Evolutionary conservation across 1,139 yeast genomes (phyloP).

Genomic region (Taiozyma sp.): DNA sequence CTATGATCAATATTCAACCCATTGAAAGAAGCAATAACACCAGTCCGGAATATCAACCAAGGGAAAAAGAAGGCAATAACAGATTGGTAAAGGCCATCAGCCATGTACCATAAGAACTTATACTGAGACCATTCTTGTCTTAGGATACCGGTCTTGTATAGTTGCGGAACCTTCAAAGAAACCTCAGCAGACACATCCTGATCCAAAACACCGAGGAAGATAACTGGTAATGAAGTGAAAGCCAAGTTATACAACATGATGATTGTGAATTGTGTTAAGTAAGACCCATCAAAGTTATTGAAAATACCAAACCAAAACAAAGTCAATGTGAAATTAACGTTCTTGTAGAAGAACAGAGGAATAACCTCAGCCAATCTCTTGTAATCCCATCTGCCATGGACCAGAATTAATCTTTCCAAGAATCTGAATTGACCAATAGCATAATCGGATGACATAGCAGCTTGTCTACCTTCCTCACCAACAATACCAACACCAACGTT

Average conservation of each 20-base stretch:
- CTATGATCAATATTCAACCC: constrained; percentile 79
- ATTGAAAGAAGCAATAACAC: constrained; percentile 48
- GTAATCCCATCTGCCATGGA: constrained; percentile 97
- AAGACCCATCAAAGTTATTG: constrained; percentile 85
- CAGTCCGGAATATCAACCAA: constrained; percentile 54
- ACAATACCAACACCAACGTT: constrained; percentile 98
- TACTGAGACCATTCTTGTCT: constrained; percentile 74
- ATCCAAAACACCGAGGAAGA: constrained; percentile 83
- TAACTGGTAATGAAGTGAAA: constrained; percentile 90
- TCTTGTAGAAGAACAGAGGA: constrained; percentile 89
- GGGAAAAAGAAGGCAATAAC: constrained; percentile 84
- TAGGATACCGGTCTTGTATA: constrained; percentile 80
- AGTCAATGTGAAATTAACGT: constrained; percentile 81
- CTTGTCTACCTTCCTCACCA: constrained; percentile 98
- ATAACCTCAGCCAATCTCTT: constrained; percentile 90
- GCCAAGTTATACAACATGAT: constrained; percentile 92
- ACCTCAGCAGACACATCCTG: constrained; percentile 86
- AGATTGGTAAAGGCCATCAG: constrained; percentile 88
- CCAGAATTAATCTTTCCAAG: constrained; percentile 68
- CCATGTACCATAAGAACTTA: constrained; percentile 81
- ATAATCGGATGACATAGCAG: constrained; percentile 98
- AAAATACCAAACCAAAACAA: constrained; percentile 91
- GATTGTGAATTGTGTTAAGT: constrained; percentile 86
- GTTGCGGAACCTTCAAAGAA: constrained; percentile 80
- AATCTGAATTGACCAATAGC: constrained; percentile 96